Conservation (phyloP, 2,329 filamentous ascomycete genomes). For the Fusarium torreyae region DNA sequence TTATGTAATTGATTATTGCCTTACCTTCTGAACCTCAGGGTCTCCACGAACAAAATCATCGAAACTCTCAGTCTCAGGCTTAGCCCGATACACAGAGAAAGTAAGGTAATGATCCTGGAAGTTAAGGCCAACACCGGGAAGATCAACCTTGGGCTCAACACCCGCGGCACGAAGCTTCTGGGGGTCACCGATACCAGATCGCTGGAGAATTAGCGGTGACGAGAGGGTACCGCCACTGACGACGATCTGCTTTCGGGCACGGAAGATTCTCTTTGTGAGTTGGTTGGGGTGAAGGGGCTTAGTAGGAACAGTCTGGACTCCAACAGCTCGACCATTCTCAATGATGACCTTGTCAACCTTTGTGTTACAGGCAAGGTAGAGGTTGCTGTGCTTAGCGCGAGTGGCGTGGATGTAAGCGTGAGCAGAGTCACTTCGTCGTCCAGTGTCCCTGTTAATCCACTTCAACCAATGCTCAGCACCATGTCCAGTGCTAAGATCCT, state of each 20-base stretch:
- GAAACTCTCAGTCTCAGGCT: constrained; percentile 82
- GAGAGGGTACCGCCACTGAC: constrained; percentile 81
- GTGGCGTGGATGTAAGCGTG: constrained; percentile 86
- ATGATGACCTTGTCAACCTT: constrained; percentile 85
- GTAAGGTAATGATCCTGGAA: constrained; percentile 84
- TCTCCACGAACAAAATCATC: constrained; percentile 85
- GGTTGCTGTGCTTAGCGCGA: constrained; percentile 76
- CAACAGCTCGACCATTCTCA: constrained; percentile 79
- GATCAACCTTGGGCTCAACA: constrained; percentile 77
- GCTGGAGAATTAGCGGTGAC: constrained; percentile 81
- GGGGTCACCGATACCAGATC: constrained; percentile 80
- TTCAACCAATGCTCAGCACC: constrained; percentile 89
- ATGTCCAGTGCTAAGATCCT: constrained; percentile 77
- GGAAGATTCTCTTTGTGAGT: constrained; percentile 69
- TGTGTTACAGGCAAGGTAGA: constrained; percentile 81
- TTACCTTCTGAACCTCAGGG: constrained; percentile 77
- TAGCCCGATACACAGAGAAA: constrained; percentile 79
- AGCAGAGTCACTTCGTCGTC: constrained; percentile 80
- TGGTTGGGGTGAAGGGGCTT: constrained; percentile 75
- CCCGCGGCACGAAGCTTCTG: constrained; percentile 78
- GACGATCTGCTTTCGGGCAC: constrained; percentile 81
- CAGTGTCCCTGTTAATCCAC: constrained; percentile 79
- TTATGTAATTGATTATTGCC: constrained; percentile 13
- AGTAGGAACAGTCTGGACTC: constrained; percentile 77
- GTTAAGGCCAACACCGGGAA: constrained; percentile 81